Base-by-base conservation (phyloP, 2,329 filamentous ascomycete genomes). In the Catunica adiposa region DNA sequence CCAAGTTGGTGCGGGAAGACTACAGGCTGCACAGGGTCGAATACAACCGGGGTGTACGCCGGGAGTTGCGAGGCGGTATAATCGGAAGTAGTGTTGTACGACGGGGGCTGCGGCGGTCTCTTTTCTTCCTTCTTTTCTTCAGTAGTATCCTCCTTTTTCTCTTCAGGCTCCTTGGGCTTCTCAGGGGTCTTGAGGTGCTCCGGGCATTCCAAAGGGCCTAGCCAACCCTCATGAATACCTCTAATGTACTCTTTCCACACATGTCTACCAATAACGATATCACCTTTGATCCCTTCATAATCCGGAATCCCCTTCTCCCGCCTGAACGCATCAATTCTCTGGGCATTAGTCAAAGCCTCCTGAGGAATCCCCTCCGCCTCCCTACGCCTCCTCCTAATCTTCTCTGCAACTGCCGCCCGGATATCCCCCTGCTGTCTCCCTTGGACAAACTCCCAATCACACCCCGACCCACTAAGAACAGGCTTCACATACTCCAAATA, bases 181-280 rank as follows among this genome's bases (percentile, higher is more conserved):
- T 64, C 62, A 3, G 63, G 60, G 4, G 62, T 61, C 5, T 64
- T 62, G 29, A 66, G 65, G 55, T 70, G 65, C 26, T 66, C 63
- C 1, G 84, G 84, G 56, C 80, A 69, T 58, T 84, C 79, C 46
- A 94, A 71, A 6, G 92, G 89, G 0, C 92, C 90, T 23, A 98
- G 71, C 90, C 92, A 98, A 56, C 92, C 92, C 69, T 98, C 92
- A 66, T 98, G 92, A 61, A 97, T 66, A 48, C 92, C 92, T 58
- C 89, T 78, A 23, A 97, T 73, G 67, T 97, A 98, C 69, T 98
- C 92, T 70, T 96, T 98, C 92, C 92, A 98, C 8, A 90, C 83
- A 66, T 96, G 86, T 56, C 90, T 75, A 11, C 92, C 92, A 62
- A 98, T 80, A 17, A 97, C 81, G 53, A 98, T 75, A 65, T 97